phyloP scores from a whole-genome alignment of 331 rosid genomes.

The Malus hybrid region DNA sequence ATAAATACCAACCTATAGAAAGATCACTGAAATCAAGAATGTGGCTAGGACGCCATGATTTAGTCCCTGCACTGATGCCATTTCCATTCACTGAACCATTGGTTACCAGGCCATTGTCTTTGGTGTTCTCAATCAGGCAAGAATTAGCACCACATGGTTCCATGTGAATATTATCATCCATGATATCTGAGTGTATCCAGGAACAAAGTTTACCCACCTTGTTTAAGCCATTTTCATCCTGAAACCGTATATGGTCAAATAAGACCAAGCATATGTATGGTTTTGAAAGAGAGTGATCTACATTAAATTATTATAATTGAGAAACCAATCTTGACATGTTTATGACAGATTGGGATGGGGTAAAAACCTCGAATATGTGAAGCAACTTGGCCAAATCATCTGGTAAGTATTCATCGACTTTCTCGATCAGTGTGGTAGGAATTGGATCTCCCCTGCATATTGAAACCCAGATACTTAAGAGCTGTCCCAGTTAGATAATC shows the following conservation, averaged over 20 bases:
- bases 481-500: neutral
- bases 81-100: slow-evolving; percentile 25
- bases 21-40: slow-evolving; percentile 92
- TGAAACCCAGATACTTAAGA: slow-evolving; percentile 20
- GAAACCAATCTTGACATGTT: neutral
- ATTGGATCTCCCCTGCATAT: slow-evolving; percentile 81
- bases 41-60: slow-evolving; percentile 77
- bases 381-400: slow-evolving; percentile 54
- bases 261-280: neutral
- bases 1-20: slow-evolving; percentile 58
- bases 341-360: neutral
- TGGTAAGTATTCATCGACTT: slow-evolving; percentile 71
- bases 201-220: slow-evolving; percentile 48
- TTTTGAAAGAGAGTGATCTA: neutral
- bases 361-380: slow-evolving; percentile 49
- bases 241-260: slow-evolving; percentile 21
- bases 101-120: slow-evolving; percentile 21
- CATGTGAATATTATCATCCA: slow-evolving; percentile 96
- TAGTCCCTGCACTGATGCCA: slow-evolving; percentile 28
- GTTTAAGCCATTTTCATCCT: slow-evolving; percentile 44
- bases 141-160: slow-evolving; percentile 33
- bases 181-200: slow-evolving; percentile 89
- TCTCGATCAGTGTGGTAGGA: slow-evolving; percentile 65
- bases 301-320: neutral
- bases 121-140: slow-evolving; percentile 25